Percentiles rank a stretch among this genome's conserved stretches.
Conservation (phyloP, 495 filamentous ascomycete genomes). For the Penicillium arizonense region DNA sequence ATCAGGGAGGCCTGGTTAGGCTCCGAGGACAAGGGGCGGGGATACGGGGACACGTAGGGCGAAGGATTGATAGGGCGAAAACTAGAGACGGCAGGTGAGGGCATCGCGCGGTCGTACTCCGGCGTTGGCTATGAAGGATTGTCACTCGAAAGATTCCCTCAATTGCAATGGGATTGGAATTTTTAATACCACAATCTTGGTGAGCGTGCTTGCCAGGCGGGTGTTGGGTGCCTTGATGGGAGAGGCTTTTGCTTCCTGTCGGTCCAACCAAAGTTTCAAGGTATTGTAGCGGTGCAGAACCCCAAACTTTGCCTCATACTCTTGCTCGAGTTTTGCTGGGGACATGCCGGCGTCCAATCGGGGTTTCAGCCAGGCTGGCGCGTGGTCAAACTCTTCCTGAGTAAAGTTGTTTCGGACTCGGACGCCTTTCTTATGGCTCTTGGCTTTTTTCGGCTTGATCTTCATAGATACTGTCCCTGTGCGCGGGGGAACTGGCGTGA, state of each 20-base stretch:
- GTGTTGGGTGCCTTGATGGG: background rate
- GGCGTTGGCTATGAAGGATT: background rate
- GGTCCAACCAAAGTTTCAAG: background rate
- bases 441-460: background rate
- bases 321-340: background rate
- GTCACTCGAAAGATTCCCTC: background rate
- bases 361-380: constrained; percentile 1
- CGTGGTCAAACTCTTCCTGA: background rate
- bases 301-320: background rate
- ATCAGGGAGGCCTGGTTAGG: background rate
- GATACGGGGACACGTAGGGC: background rate
- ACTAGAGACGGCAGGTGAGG: background rate
- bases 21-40: background rate
- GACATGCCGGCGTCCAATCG: background rate
- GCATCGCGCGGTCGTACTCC: background rate
- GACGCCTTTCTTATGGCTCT: background rate
- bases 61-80: background rate
- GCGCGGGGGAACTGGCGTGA: too few species aligned
- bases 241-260: background rate
- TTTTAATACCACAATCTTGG: constrained; percentile 1
- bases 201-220: background rate
- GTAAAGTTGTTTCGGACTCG: constrained; percentile 5
- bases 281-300: background rate
- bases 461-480: too few species aligned
- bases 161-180: background rate